Evolutionary conservation across 2,329 filamentous ascomycete genomes (phyloP), one percentile per base, ranked within the genome.

Genomic region (Colletotrichum shisoi): DNA sequence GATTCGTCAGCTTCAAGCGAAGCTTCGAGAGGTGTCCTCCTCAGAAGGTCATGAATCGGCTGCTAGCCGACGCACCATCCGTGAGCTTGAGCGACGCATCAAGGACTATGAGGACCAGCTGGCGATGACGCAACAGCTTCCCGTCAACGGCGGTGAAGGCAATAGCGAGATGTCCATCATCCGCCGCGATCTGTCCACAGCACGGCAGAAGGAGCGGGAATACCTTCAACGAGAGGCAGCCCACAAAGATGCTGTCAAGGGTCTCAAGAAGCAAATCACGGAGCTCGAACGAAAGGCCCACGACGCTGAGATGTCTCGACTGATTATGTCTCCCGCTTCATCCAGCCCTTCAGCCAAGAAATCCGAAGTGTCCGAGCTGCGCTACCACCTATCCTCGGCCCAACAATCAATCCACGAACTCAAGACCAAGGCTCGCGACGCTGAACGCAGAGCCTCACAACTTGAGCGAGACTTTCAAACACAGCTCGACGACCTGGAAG

Each of bases 211-310:
- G 70, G 90, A 92, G 71, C 83, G 85, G 17, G 84, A 87, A 19
- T 83, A 88, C 58, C 77, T 89, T 37, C 86, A 91, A 71, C 86
- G 87, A n/a, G 90, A 92, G 72, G 79, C 83, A 11, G 77, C 84
- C 7, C 86, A 90, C 70, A 90, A 88, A 71, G 85, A 89, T 37
- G 79, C 81, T 1, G 81, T 90, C 66, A 88, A 89, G 67, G 80
- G 81, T 21, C 84, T 91, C 65, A 91, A 90, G 75, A 83, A 84
- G 54, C 85, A 89, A 64, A 84, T 92, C 56, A 80, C 84, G 2
- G 87, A 91, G 42, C 82, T 93, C 17, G 90, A 92, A 74, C 84
- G 85, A 46, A 86, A 89, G 66, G 81, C 89, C 4, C 88, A 91
- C 70, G 87, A 93, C 65, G 82, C 85, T 6, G 84, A 88, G 52